phyloP scores from a whole-genome alignment of 768 basidiomycete genomes.

The Xerocomellus amylosporus region DNA sequence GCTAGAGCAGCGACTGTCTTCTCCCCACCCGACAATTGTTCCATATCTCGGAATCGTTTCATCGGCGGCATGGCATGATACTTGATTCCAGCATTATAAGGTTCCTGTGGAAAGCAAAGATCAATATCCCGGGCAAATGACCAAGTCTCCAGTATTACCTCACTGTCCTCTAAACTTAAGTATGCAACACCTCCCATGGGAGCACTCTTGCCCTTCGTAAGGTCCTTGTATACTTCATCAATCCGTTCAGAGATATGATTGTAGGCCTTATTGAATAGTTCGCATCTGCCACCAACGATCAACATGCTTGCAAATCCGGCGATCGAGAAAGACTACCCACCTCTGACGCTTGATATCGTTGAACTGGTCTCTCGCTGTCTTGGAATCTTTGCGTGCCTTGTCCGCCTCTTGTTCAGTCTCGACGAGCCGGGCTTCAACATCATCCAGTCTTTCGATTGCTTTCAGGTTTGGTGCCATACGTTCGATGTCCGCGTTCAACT shows the following conservation, averaged over 20 bases:
- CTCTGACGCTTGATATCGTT: conserved; percentile 81
- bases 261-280: conserved; percentile 94
- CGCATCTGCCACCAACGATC: conserved; percentile 42
- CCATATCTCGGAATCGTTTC: conserved; percentile 99
- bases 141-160: conserved; percentile 54
- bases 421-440: conserved; percentile 78
- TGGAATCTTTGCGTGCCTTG: conserved; percentile 86
- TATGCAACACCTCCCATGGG: conserved; percentile 98
- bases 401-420: conserved; percentile 94
- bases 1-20: conserved; percentile 99
- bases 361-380: conserved; percentile 87
- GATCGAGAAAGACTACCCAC: conserved; percentile 38
- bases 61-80: conserved; percentile 99
- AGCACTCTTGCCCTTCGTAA: conserved; percentile 91
- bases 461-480: conserved; percentile 96
- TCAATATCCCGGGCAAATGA: background rate
- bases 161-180: conserved; percentile 91
- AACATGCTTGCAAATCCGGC: background rate
- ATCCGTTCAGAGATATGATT: conserved; percentile 94
- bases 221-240: conserved; percentile 94
- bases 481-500: conserved; percentile 78
- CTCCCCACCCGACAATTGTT: conserved; percentile 96
- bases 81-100: conserved; percentile 87
- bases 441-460: conserved; percentile 86
- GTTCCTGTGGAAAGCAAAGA: conserved; percentile 51